Conservation (phyloP, 2,329 filamentous ascomycete genomes). For the Ilyonectria destructans region DNA sequence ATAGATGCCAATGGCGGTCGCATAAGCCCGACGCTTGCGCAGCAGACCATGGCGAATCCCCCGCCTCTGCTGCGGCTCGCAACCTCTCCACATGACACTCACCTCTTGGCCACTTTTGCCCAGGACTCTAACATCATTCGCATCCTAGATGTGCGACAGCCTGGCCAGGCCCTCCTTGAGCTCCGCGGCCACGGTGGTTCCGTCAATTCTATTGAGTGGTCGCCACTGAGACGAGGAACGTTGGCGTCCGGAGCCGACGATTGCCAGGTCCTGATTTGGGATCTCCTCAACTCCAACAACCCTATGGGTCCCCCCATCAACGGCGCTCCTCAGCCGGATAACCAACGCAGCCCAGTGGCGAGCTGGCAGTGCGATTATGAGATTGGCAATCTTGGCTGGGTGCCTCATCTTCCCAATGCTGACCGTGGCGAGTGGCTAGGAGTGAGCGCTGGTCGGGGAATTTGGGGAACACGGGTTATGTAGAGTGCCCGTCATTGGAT, state of each 20-base stretch:
- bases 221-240: slow-evolving; percentile 86
- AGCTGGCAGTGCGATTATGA: slow-evolving; percentile 92
- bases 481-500: slow-evolving; percentile 43
- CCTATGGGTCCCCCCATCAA: slow-evolving; percentile 63
- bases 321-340: slow-evolving; percentile 68
- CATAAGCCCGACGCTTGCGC: slow-evolving; percentile 82
- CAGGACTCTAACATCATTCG: slow-evolving; percentile 93
- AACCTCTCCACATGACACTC: slow-evolving; percentile 94
- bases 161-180: slow-evolving; percentile 94
- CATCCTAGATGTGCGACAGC: slow-evolving; percentile 96
- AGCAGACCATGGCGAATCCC: slow-evolving; percentile 84
- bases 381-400: slow-evolving; percentile 89
- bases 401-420: slow-evolving; percentile 77
- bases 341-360: slow-evolving; percentile 78
- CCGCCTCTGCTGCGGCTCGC: slow-evolving; percentile 86
- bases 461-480: slow-evolving; percentile 79
- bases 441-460: slow-evolving; percentile 83
- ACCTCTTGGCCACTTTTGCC: slow-evolving; percentile 97
- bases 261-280: slow-evolving; percentile 93
- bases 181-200: slow-evolving; percentile 89
- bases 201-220: slow-evolving; percentile 97
- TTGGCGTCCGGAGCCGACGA: slow-evolving; percentile 95
- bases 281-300: slow-evolving; percentile 79
- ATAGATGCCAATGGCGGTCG: slow-evolving; percentile 72
- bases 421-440: slow-evolving; percentile 89